These are phyloP conservation scores for Cubamyces lactineus DNA, from an alignment of 768 basidiomycete species.

Conservation along the genomic window DNA sequence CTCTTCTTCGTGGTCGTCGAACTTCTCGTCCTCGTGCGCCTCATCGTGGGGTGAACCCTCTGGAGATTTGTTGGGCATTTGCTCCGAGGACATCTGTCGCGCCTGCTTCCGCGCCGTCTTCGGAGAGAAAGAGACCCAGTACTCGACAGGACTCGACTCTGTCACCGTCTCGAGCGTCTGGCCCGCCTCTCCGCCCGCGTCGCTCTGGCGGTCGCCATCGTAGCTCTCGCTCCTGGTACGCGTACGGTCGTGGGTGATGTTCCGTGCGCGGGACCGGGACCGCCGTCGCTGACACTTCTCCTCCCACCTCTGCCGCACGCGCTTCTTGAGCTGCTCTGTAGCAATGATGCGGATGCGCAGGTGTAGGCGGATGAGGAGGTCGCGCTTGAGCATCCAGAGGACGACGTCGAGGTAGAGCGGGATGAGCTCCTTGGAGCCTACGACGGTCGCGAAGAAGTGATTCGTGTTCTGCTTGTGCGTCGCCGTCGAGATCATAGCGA, in stretches of 20 bases:
- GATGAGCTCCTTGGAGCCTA: slow-evolving; percentile 66
- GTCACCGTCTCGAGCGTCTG: slow-evolving; percentile 17
- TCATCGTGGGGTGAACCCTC: slow-evolving; percentile 22
- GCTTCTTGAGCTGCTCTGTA: slow-evolving; percentile 71
- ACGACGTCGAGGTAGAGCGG: slow-evolving; percentile 80
- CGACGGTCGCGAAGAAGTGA: slow-evolving; percentile 83
- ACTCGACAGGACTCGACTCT: slow-evolving; percentile 30
- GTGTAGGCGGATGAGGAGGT: slow-evolving; percentile 83
- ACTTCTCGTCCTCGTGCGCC: slow-evolving; percentile 32
- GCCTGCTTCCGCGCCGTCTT: slow-evolving; percentile 52
- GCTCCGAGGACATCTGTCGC: slow-evolving; percentile 43
- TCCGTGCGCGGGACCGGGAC: slow-evolving; percentile 23
- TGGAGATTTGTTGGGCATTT: slow-evolving; percentile 26
- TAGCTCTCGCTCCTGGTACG: slow-evolving; percentile 1
- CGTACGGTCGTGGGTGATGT: slow-evolving; percentile 21
- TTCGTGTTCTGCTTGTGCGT: slow-evolving; percentile 64
- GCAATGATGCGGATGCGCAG: slow-evolving; percentile 85
- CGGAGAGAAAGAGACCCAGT: slow-evolving; percentile 60
- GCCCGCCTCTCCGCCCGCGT: slow-evolving; percentile 29
- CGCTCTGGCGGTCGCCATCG: neutral
- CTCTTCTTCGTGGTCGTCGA: slow-evolving; percentile 31
- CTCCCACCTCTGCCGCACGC: slow-evolving; percentile 50
- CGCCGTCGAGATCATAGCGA: slow-evolving; percentile 74
- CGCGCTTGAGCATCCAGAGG: slow-evolving; percentile 88
- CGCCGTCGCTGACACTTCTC: slow-evolving; percentile 40